Base-by-base conservation (phyloP, 1,284 basidiomycete species). In the Malassezia psittaci region DNA sequence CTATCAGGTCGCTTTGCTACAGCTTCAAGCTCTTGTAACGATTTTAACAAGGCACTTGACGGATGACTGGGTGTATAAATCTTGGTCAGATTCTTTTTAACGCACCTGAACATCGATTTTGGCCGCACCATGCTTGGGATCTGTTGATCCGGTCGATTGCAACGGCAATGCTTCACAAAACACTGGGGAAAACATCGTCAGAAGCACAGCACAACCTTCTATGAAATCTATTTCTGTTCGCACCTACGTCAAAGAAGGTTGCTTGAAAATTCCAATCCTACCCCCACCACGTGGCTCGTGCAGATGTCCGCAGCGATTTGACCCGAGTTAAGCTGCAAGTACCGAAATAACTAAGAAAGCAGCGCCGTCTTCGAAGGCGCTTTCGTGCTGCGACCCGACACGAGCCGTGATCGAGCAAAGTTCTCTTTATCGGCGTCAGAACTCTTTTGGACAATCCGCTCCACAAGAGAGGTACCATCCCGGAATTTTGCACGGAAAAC, bases 401-500 rank as follows among this genome's bases (percentile, higher is more conserved):
- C 51, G 51, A 19, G 15, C 29, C 51, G 51, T 39, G 13, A 18
- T 15, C 45, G 32, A 9, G n/a, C 16, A 9, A 8, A 11, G 49
- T 64, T 66, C 50, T 68, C 64, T 15, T 57, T 59, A 52, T 65
- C 61, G 12, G 54, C 10, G 37, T 32, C 36, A 15, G 39, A 18
- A 9, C 24, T 29, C 19, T 52, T 64, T 18, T 67, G 65, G 19
- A 59, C 57, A 44, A 64, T 65, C 18, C 67, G 52, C 59, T 94
- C 88, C 35, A 94, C 89, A 45, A 93, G 80, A 48, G 85, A 88
- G 5, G 90, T 94, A 5, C 90, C 90, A 70, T 96, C 90, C 43
- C 88, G 80, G 79, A 96, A 94, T 57, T 86, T 80, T 29, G 93
- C 88, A 45, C 85, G 82, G 81, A 96, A 99, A 46, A 98, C 79